Base-by-base conservation (phyloP, 352 stramenopile genomes). In the Pythium inflatum region DNA sequence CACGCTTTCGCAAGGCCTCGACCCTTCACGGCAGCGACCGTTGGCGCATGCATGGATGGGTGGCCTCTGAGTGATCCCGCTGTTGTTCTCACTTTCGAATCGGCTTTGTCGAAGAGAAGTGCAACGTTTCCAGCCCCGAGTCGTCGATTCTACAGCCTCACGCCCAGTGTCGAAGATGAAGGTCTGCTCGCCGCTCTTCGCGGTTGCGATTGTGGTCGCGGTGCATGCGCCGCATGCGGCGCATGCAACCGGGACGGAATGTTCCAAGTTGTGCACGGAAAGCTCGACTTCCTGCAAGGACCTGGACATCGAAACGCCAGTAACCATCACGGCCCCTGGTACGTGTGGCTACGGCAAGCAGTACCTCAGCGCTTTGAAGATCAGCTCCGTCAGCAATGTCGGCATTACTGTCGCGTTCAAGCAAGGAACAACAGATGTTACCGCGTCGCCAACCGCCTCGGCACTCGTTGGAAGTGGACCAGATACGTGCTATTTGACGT, bases 161-260 rank as follows among this genome's bases (percentile, higher is more conserved):
- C 20, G 9, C 20, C 43, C 22, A 30, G 8, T 28, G n/a, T 34
- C 13, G 20, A 54, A 22, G 3, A 54, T 54, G 46, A 54, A 34
- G 46, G 25, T 54, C 46, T 54, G 31, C 25, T 54, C 46, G 8
- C 48, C 48, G 11, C 24, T 55, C 27, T 55, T 55, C 16, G 48
- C 48, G 20, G 48, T 55, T 4, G 48, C 48, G 20, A 24, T 55
- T 18, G 48, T 27, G 24, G 48, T 14, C 5, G 48, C 48, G 7
- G 25, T 36, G 5, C 27, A 38, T 36, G 48, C 25, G 5, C 48
- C 48, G 3, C 24, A 27, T 6, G n/a, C n/a, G n/a, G n/a, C n/a
- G n/a, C n/a, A n/a, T n/a, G n/a, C n/a, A n/a, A n/a, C n/a, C n/a
- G n/a, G n/a, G n/a, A n/a, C n/a, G n/a, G n/a, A n/a, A n/a, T n/a